These are phyloP conservation scores for Xylaria curta DNA, from an alignment of 495 filamentous ascomycete species.

Conservation along the genomic window DNA sequence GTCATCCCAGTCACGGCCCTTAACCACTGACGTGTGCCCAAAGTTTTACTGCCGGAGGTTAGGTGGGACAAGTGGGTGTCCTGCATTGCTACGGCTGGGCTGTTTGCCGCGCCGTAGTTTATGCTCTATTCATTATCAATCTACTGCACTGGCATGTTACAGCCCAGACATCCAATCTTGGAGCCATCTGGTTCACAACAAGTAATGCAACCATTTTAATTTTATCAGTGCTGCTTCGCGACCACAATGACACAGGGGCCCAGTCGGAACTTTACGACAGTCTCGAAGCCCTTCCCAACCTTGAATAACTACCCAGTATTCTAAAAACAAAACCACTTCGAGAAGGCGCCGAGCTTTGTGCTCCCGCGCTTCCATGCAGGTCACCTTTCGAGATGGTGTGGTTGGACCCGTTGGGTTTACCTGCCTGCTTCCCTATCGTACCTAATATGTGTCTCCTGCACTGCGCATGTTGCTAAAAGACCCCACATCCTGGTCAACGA, in stretches of 20 bases:
- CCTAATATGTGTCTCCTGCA: constrained; percentile 1
- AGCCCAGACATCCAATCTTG: background rate
- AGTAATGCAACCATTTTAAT: constrained; percentile 4
- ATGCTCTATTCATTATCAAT: background rate
- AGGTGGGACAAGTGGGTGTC: background rate
- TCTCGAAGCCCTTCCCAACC: background rate
- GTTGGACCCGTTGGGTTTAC: background rate
- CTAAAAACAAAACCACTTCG: background rate
- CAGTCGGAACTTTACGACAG: background rate
- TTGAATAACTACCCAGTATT: background rate
- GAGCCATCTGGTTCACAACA: background rate
- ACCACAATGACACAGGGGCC: background rate
- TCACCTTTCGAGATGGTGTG: background rate
- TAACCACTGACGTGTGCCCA: background rate
- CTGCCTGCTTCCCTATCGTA: background rate
- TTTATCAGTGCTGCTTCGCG: background rate
- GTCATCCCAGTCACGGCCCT: background rate
- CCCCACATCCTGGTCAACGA: constrained; percentile 34
- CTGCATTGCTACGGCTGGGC: background rate
- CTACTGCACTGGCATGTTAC: background rate
- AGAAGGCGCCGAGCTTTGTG: background rate
- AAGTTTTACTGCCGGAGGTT: background rate
- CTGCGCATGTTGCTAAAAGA: constrained; percentile 24
- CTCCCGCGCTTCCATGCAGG: background rate
- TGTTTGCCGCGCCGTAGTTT: background rate